Evolutionary conservation across 2,329 filamentous ascomycete genomes (phyloP), one percentile per base, ranked within the genome.

Genomic region (Uncinocarpus reesii): DNA sequence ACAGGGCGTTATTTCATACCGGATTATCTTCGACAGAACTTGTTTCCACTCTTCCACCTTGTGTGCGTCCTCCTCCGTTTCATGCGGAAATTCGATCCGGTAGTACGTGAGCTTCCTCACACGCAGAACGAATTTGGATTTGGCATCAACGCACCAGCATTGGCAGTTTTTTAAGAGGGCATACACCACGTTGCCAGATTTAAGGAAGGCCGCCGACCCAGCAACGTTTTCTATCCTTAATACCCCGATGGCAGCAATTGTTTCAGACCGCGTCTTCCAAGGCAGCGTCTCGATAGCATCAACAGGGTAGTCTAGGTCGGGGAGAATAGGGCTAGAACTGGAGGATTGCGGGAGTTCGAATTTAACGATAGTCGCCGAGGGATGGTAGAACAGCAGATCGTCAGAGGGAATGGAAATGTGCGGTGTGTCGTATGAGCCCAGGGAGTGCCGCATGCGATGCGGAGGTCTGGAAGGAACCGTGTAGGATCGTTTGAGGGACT

Each of bases 101-200:
- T 92, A 95, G 64, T 92, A 95, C 36, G 84, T 83, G 24, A 89
- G 83, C 37, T 83, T 79, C 18, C 87, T 76, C 55, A 93, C 86
- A 55, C 89, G 84, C 51, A 95, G 70, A n/a, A 94, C 84, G 57
- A 94, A 95, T 57, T 82, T 87, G 34, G 83, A 83, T 48, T 81
- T 77, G 49, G 86, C 84, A 63, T 93, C 86, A 26, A 95, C 84
- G 63, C 85, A 93, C 89, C 89, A 95, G 62, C 85, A 93, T 65
- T 95, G 88, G 50, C 87, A 93, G 63, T 86, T 86, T 20, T 86
- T 86, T 45, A 95, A 70, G 53, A 95, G 92, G 8, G 89, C 84
- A 58, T 92, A 86, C 15, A 95, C 75, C 13, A 89, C 82, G 48
- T 79, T 80, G 51, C 86, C 86, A 54, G 87, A 94, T 65, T 84